Evolutionary conservation across 345 rosid genomes (phyloP).

Genomic region (Mercurialis annua): DNA sequence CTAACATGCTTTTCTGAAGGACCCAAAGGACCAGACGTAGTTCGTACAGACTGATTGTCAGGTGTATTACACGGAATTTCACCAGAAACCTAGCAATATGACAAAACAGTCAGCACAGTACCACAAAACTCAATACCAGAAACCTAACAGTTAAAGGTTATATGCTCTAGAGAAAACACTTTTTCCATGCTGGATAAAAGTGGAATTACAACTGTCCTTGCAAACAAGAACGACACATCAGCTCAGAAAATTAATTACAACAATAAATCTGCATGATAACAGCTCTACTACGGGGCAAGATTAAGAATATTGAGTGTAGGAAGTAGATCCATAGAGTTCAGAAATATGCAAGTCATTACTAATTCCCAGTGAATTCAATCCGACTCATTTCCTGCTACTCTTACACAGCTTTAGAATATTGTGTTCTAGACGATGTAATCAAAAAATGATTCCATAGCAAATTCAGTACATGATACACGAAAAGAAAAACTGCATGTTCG

Average conservation of each 20-base stretch:
- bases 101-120: constrained; percentile 14
- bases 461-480: background rate
- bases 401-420: background rate
- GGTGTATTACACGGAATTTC: constrained; percentile 86
- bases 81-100: constrained; percentile 71
- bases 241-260: background rate
- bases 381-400: background rate
- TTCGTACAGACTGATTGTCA: constrained; percentile 87
- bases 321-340: background rate
- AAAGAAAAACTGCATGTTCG: background rate
- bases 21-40: constrained; percentile 97
- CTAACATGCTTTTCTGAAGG: constrained; percentile 73
- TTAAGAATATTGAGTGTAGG: background rate
- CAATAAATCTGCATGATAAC: background rate
- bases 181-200: background rate
- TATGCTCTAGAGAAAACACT: background rate
- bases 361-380: background rate
- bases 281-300: background rate
- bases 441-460: background rate
- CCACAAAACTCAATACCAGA: background rate
- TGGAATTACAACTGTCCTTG: background rate
- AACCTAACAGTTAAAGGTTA: background rate
- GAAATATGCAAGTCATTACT: background rate
- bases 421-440: background rate
- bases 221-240: background rate